phyloP scores from a whole-genome alignment of 208 protist species.

The Trypanosoma cruzi region DNA sequence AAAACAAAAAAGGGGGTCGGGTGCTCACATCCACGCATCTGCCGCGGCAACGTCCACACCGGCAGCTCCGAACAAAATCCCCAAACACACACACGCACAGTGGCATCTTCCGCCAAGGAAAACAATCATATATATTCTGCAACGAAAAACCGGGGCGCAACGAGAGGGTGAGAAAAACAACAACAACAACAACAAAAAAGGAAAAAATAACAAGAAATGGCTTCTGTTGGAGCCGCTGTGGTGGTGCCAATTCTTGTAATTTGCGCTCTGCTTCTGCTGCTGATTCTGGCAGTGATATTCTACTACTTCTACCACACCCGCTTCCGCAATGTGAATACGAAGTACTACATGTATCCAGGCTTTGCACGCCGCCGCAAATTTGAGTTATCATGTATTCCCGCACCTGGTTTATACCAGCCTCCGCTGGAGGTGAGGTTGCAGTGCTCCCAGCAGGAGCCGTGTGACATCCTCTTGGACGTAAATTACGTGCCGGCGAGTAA shows the following conservation, averaged over 20 bases:
- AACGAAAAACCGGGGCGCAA: neutral
- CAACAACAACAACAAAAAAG: constrained; percentile 15
- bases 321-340: neutral
- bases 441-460: constrained; percentile 27
- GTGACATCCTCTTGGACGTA: constrained; percentile 57
- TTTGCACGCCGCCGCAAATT: constrained; percentile 25
- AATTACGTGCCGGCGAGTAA: neutral
- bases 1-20: too few relatives aligned
- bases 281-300: constrained; percentile 42
- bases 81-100: too few relatives aligned
- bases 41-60: too few relatives aligned
- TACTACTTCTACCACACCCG: constrained; percentile 8
- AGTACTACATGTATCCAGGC: constrained; percentile 20
- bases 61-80: neutral
- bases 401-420: constrained; percentile 27
- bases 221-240: constrained; percentile 32
- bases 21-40: too few relatives aligned
- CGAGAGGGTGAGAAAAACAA: constrained; percentile 4
- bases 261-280: constrained; percentile 53
- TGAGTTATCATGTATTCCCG: constrained; percentile 30
- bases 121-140: too few relatives aligned
- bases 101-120: too few relatives aligned
- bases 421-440: constrained; percentile 34
- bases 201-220: neutral
- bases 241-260: constrained; percentile 59